Conservation (phyloP, 805 yeast genomes). For the Pichia paraexigua region DNA sequence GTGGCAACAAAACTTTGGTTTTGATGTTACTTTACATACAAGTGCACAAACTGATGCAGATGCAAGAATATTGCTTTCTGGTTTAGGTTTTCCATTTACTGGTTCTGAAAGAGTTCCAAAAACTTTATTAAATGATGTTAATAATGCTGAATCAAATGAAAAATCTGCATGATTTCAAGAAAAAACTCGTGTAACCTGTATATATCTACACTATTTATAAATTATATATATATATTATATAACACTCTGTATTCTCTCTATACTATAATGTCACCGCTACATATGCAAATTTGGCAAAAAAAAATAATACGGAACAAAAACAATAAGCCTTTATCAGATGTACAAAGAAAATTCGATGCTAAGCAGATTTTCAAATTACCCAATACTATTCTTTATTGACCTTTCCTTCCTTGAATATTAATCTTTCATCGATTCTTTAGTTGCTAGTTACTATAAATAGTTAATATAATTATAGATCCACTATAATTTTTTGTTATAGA, state of each 20-base stretch:
- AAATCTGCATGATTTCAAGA: neutral
- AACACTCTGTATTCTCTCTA: neutral
- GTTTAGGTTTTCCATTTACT: constrained; percentile 72
- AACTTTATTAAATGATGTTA: constrained; percentile 16
- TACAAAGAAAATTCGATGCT: too few relatives aligned
- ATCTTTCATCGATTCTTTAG: neutral
- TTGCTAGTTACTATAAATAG: neutral
- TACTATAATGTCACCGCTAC: neutral
- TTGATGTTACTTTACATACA: constrained; percentile 79
- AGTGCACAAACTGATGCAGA: constrained; percentile 84
- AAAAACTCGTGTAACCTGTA: neutral
- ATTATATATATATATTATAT: neutral
- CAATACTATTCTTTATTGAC: too few relatives aligned
- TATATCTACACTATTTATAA: neutral
- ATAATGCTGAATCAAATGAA: neutral
- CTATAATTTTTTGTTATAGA: neutral
- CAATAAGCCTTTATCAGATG: too few relatives aligned
- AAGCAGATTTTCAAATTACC: too few relatives aligned
- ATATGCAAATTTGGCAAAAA: neutral
- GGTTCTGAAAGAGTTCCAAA: constrained; percentile 40
- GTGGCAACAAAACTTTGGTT: constrained; percentile 81
- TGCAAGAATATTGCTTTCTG: constrained; percentile 78
- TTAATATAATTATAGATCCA: neutral
- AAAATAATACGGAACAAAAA: too few relatives aligned
- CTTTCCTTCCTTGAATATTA: neutral